Percentiles rank a stretch among this genome's conserved stretches.
Evolutionary conservation across 805 yeast species (phyloP).

Genomic region (Maudiozyma barnettii): DNA sequence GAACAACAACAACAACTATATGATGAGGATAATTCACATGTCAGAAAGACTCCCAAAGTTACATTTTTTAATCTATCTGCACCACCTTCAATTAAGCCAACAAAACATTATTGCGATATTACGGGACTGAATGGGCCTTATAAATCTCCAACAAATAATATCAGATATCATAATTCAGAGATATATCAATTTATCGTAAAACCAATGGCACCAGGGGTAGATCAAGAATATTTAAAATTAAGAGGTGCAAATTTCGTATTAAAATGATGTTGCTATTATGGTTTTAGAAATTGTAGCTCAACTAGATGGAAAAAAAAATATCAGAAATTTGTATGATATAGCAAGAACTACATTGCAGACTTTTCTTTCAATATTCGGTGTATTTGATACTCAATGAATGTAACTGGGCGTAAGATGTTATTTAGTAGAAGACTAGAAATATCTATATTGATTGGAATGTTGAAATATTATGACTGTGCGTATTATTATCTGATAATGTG

Average conservation of each 20-base stretch:
- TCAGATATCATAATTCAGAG: slow-evolving; percentile 76
- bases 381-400: no score
- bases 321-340: no score
- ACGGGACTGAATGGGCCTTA: slow-evolving; percentile 80
- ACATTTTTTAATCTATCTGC: slow-evolving; percentile 68
- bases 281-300: no score
- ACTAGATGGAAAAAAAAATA: no score
- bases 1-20: slow-evolving; percentile 4
- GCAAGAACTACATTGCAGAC: no score
- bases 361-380: no score
- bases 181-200: slow-evolving; percentile 64
- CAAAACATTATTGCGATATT: slow-evolving; percentile 81
- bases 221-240: slow-evolving; percentile 81
- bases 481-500: no score
- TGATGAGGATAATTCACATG: slow-evolving; percentile 1
- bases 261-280: slow-evolving; percentile 37
- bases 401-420: no score
- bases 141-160: slow-evolving; percentile 61
- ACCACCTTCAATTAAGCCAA: slow-evolving; percentile 79
- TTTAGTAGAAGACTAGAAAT: no score
- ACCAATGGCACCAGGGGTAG: slow-evolving; percentile 80
- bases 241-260: slow-evolving; percentile 83
- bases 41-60: slow-evolving; percentile 35
- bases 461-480: no score
- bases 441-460: no score